Conservation (phyloP, 768 basidiomycete genomes). For the Guyanaporus albipodus region DNA sequence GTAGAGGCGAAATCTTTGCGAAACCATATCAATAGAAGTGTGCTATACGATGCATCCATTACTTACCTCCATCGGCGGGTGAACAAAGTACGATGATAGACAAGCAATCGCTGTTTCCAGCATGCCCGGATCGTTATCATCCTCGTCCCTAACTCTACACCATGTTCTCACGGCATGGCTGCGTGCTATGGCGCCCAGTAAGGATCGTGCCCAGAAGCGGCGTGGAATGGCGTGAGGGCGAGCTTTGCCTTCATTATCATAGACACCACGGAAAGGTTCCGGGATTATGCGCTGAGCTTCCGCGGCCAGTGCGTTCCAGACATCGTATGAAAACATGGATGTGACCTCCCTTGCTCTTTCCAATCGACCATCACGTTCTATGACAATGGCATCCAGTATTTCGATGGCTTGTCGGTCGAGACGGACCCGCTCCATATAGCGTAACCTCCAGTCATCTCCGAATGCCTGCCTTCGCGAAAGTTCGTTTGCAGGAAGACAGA, state of each 20-base stretch:
- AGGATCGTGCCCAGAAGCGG: slow-evolving; percentile 47
- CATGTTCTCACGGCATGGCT: slow-evolving; percentile 39
- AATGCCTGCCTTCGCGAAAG: slow-evolving; percentile 26
- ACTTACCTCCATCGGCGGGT: slow-evolving; percentile 41
- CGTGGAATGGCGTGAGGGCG: slow-evolving; percentile 37
- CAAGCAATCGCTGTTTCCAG: slow-evolving; percentile 48
- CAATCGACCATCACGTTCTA: slow-evolving; percentile 35
- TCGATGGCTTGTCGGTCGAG: slow-evolving; percentile 41
- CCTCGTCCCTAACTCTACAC: slow-evolving; percentile 20
- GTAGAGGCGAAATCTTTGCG: slow-evolving; percentile 36
- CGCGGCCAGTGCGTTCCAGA: slow-evolving; percentile 50
- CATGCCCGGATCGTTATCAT: slow-evolving; percentile 14
- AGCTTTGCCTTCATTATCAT: slow-evolving; percentile 7
- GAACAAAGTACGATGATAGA: slow-evolving; percentile 51
- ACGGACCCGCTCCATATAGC: slow-evolving; percentile 43
- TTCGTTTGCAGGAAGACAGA: slow-evolving; percentile 38
- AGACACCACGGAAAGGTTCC: slow-evolving; percentile 20
- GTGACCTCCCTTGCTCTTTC: slow-evolving; percentile 37
- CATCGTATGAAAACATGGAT: slow-evolving; percentile 45
- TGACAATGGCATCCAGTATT: slow-evolving; percentile 40
- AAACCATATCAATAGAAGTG: neutral
- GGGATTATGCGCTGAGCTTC: slow-evolving; percentile 38
- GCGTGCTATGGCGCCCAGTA: slow-evolving; percentile 44
- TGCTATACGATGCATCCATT: neutral
- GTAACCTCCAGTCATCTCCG: slow-evolving; percentile 41